Conservation (phyloP, 345 rosid genomes). For the Syzygium grande region DNA sequence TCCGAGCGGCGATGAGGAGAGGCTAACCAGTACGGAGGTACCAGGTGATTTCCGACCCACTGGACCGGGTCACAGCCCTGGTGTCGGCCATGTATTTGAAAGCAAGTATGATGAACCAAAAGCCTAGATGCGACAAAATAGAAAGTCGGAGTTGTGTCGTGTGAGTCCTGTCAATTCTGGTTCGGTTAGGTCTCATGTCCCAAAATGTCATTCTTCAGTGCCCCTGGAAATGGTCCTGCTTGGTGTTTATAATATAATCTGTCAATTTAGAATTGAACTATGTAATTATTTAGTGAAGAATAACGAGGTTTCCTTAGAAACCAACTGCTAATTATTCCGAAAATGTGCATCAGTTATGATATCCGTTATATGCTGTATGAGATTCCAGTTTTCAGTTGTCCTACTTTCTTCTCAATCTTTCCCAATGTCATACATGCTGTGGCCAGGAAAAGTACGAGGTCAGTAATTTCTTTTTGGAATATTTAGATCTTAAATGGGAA, state of each 20-base stretch:
- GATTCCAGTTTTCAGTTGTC: background rate
- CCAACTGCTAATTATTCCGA: background rate
- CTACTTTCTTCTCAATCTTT: background rate
- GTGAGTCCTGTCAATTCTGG: background rate
- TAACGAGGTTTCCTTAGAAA: background rate
- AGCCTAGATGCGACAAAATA: slow-evolving; percentile 6
- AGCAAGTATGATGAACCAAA: slow-evolving; percentile 15
- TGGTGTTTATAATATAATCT: background rate
- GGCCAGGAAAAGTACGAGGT: background rate
- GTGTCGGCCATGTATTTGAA: slow-evolving; percentile 30
- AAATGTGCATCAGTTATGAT: background rate
- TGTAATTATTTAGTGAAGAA: background rate
- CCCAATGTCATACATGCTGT: background rate
- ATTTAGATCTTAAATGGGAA: background rate
- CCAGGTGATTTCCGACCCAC: slow-evolving; percentile 17
- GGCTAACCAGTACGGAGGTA: slow-evolving; percentile 10
- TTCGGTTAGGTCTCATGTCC: background rate
- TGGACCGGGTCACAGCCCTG: slow-evolving; percentile 44
- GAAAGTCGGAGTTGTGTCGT: background rate
- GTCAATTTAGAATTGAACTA: background rate
- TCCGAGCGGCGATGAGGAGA: background rate
- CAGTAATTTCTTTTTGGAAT: background rate
- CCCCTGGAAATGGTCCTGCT: background rate
- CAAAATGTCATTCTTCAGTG: background rate
- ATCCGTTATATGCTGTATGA: background rate